phyloP scores from a whole-genome alignment of 169 alveolate species.

The Toxoplasma gondii region DNA sequence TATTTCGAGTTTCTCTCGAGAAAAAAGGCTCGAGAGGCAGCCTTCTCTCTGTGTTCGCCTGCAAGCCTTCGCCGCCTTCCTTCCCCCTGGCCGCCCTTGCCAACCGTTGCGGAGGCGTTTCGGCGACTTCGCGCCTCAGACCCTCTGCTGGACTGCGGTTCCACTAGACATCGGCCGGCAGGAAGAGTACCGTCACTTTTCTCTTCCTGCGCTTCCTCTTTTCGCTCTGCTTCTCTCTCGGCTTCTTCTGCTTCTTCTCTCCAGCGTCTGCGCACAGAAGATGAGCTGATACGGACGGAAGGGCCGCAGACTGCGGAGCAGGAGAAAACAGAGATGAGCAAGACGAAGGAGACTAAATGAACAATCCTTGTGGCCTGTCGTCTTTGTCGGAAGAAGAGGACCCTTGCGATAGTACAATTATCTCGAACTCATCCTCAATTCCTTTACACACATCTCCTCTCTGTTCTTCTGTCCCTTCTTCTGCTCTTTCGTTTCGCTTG shows the following conservation, averaged over 20 bases:
- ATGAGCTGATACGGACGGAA: background rate
- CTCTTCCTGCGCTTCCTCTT: background rate
- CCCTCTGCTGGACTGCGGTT: background rate
- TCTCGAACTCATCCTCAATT: background rate
- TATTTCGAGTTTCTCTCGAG: no score
- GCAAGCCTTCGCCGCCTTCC: no score
- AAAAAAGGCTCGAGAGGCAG: no score
- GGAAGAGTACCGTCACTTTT: background rate
- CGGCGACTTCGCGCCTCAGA: background rate
- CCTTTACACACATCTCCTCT: background rate
- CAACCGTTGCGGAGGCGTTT: no score
- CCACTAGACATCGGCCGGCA: background rate
- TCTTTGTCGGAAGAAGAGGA: background rate
- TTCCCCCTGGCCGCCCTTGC: no score
- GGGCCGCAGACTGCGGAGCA: background rate
- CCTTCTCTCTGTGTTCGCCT: no score
- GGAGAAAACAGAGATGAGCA: background rate
- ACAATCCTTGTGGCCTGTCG: background rate
- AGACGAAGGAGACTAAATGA: background rate
- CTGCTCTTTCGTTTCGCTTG: background rate
- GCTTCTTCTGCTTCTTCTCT: background rate
- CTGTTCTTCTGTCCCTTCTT: background rate
- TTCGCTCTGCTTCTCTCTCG: background rate
- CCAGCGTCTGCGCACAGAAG: background rate
- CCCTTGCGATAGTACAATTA: background rate